These are phyloP conservation scores for Tulasnella sp. DNA, from an alignment of 768 basidiomycete genomes.

Conservation along the genomic window DNA sequence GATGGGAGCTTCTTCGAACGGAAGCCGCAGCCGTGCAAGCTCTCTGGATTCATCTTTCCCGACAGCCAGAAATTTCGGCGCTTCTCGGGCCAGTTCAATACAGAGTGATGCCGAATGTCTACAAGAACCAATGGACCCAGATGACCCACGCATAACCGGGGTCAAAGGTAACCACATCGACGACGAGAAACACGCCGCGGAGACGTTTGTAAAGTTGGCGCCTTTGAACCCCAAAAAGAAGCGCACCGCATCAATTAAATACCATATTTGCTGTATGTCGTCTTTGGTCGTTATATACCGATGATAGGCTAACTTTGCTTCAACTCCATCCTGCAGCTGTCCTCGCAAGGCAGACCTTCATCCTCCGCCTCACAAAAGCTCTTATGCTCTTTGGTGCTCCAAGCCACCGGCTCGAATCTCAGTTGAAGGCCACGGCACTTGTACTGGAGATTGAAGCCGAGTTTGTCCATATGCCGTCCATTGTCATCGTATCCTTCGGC, in stretches of 20 bases:
- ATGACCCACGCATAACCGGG: constrained; percentile 62
- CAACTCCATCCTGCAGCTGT: constrained; percentile 41
- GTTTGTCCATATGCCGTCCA: constrained; percentile 74
- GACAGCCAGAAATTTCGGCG: constrained; percentile 4
- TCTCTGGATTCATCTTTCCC: constrained; percentile 12
- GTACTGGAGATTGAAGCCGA: constrained; percentile 88
- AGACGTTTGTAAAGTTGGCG: constrained; percentile 53
- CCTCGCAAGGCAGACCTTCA: constrained; percentile 69
- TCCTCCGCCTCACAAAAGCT: constrained; percentile 73
- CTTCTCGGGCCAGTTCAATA: not conserved
- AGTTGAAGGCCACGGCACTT: constrained; percentile 75
- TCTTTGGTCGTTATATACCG: not conserved
- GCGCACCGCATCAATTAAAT: constrained; percentile 45
- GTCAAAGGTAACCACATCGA: constrained; percentile 34
- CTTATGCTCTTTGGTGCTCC: constrained; percentile 90
- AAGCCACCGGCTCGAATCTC: constrained; percentile 87
- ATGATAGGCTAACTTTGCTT: not conserved
- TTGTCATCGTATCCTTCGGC: constrained; percentile 72
- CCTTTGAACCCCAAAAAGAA: constrained; percentile 38
- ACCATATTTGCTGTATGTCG: constrained; percentile 57
- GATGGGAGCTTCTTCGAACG: not conserved
- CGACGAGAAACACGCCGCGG: constrained; percentile 51
- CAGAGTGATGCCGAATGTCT: constrained; percentile 28
- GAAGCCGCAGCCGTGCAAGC: constrained; percentile 4
- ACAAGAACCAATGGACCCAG: constrained; percentile 52